Percentiles rank a stretch among this genome's conserved stretches.
These are phyloP conservation scores for Saccharomycopsis capsularis DNA, from an alignment of 805 yeast genomes.

Conservation along the genomic window DNA sequence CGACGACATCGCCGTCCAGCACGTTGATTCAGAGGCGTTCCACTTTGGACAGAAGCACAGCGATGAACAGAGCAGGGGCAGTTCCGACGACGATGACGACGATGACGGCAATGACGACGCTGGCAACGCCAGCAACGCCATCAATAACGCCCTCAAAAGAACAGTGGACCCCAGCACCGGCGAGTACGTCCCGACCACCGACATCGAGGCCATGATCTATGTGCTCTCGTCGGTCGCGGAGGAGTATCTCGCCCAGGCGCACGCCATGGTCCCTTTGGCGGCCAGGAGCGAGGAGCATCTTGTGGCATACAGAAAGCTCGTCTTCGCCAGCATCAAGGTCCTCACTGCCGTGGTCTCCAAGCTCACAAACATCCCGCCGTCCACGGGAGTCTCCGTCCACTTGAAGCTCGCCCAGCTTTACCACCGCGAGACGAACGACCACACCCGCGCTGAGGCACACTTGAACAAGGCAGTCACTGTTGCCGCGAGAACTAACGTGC, in stretches of 20 bases:
- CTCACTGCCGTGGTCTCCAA: constrained; percentile 13
- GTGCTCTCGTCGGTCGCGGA: constrained; percentile 7
- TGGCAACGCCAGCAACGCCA: no score
- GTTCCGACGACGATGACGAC: no score
- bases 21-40: neutral
- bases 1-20: neutral
- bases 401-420: constrained; percentile 19
- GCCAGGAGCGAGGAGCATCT: neutral
- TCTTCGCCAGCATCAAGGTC: constrained; percentile 17
- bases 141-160: no score
- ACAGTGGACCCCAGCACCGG: neutral
- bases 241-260: constrained; percentile 12
- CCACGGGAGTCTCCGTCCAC: constrained; percentile 10
- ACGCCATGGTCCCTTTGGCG: constrained; percentile 4
- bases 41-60: neutral
- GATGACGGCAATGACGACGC: no score
- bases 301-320: constrained; percentile 6
- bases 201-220: constrained; percentile 11
- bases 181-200: constrained; percentile 5
- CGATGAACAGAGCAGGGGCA: neutral
- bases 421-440: constrained; percentile 14
- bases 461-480: constrained; percentile 20
- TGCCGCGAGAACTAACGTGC: constrained; percentile 5
- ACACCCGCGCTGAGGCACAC: constrained; percentile 7
- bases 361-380: constrained; percentile 11